Conservation (phyloP, 2,329 filamentous ascomycete genomes). For the Apiospora sp. region DNA sequence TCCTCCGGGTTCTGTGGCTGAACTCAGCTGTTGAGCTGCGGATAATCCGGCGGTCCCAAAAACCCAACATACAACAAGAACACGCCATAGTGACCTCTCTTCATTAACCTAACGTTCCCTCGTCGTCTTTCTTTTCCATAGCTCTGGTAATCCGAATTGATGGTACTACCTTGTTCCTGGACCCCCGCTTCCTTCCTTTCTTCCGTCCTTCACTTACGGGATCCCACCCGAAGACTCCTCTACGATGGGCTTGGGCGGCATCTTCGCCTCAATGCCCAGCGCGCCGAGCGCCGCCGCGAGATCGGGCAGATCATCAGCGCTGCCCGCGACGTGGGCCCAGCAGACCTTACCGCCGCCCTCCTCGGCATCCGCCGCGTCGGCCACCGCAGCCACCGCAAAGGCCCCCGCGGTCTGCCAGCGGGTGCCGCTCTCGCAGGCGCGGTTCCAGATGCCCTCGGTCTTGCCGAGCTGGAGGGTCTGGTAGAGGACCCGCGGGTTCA, state of each 20-base stretch:
- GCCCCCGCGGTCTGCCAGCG: conserved; percentile 74
- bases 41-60: background rate
- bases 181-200: background rate
- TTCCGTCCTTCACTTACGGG: background rate
- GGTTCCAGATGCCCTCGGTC: conserved; percentile 71
- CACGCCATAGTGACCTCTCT: background rate
- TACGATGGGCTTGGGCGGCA: background rate
- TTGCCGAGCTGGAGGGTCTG: conserved; percentile 65
- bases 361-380: conserved; percentile 60
- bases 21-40: background rate
- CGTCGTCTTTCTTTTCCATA: background rate
- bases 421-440: conserved; percentile 69
- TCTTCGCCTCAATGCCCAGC: conserved; percentile 27
- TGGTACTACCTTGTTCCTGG: background rate
- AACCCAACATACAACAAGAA: background rate
- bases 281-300: conserved; percentile 35
- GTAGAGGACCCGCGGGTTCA: conserved; percentile 65
- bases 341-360: conserved; percentile 58
- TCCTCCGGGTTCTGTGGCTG: background rate
- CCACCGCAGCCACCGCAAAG: conserved; percentile 64
- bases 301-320: conserved; percentile 61
- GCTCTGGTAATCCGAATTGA: background rate
- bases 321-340: conserved; percentile 55
- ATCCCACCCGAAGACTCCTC: background rate
- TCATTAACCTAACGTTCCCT: background rate